phyloP scores from a whole-genome alignment of 176 grass and related monocot genomes.

The Themeda triandra region DNA sequence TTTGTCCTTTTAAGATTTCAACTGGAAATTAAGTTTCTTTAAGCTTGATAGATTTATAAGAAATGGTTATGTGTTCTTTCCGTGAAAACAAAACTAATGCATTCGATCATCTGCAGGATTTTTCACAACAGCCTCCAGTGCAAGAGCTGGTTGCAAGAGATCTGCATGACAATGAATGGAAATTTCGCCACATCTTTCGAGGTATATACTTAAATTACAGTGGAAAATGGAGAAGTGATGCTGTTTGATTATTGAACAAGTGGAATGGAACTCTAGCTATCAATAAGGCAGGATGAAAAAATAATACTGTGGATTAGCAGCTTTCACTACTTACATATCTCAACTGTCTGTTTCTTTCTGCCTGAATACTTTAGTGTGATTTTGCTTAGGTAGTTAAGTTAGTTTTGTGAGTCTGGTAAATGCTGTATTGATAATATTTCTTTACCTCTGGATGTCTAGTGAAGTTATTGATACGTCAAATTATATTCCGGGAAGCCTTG shows the following conservation, averaged over 20 bases:
- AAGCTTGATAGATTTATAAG: constrained; percentile 12
- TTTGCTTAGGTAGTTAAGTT: constrained; percentile 4
- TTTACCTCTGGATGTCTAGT: not conserved
- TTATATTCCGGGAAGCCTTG: not conserved
- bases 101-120: constrained; percentile 53
- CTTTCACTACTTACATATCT: not conserved
- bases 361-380: not conserved
- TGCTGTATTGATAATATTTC: not conserved
- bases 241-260: not conserved
- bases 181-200: constrained; percentile 96
- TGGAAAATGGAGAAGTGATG: not conserved
- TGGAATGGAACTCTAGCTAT: not conserved
- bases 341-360: not conserved
- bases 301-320: not conserved
- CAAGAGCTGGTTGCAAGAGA: constrained; percentile 89
- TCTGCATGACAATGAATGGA: constrained; percentile 96
- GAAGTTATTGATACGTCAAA: constrained; percentile 1
- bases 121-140: constrained; percentile 83
- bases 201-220: constrained; percentile 45
- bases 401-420: not conserved
- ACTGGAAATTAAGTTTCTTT: constrained; percentile 27
- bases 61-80: not conserved
- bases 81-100: constrained; percentile 10
- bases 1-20: constrained; percentile 5
- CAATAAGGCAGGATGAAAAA: not conserved